Evolutionary conservation across 2,329 filamentous ascomycete genomes (phyloP), one percentile per base, ranked within the genome.

Genomic region (Monosporascus sp.): DNA sequence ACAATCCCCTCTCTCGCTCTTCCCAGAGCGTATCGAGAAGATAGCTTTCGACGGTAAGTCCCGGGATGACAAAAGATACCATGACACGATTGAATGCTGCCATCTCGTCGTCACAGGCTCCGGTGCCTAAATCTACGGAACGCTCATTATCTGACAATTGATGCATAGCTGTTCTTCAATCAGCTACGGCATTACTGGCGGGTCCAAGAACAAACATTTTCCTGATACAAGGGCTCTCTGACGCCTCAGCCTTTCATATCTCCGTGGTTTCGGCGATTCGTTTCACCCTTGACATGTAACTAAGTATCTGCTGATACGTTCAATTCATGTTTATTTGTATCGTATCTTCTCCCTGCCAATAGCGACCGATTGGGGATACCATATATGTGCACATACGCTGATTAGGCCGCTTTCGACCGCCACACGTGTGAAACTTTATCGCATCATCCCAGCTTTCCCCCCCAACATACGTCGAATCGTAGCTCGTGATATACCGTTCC

Each of bases 281-380:
- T 85, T 85, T 82, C 76, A 78, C 80, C 77, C 80, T 77, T 75
- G 63, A 85, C 81, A 84, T 77, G 55, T 22, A 22, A 3, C 31
- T 9, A 35, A 35, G 31, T 11, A 5, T 35, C 31, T 35, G 5
- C 31, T 35, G 31, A 35, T 35, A 35, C 9, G 14, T 35, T 35
- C 9, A 14, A 14, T 5, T 35, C 9, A 14, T 17, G 14, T 22
- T 48, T 31, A 18, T 58, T 39, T 51, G 24, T 5, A 20, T 39
- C 27, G 18, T 14, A 38, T 54, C 31, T 38, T 45, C n/a, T 46
- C 38, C 15, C 24, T 24, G 36, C 15, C 22, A 14, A 35, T 35
- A 35, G 31, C 9, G 31, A 35, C 31, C 31, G 9, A 11, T 35
- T 35, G 31, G 31, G 5, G 9, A 35, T 14, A 31, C 4, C 31